Evolutionary conservation across 768 basidiomycete genomes (phyloP).

Genomic region (Chiua virens): DNA sequence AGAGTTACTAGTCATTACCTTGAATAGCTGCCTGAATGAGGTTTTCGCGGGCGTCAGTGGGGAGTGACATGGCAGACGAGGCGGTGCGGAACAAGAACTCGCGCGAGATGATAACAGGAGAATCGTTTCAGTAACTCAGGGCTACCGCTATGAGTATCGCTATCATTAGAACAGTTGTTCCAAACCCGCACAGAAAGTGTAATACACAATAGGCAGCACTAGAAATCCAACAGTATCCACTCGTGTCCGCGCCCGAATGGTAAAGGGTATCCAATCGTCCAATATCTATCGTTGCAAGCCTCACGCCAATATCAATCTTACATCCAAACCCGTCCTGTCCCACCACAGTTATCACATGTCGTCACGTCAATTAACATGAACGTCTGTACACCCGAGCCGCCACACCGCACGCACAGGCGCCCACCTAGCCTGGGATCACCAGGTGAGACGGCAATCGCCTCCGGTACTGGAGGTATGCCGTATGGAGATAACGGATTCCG

Average conservation of each 20-base stretch:
- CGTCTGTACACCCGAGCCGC: slow-evolving; percentile 52
- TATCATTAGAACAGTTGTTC: no score
- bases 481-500: slow-evolving; percentile 18
- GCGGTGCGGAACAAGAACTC: no score
- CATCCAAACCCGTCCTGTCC: slow-evolving; percentile 57
- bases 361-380: slow-evolving; percentile 55
- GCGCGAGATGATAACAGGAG: no score
- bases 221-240: not conserved
- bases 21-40: slow-evolving; percentile 53
- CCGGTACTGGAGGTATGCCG: slow-evolving; percentile 34
- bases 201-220: not conserved
- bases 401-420: slow-evolving; percentile 60
- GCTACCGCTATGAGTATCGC: no score
- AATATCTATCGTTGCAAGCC: not conserved
- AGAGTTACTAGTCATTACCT: slow-evolving; percentile 16
- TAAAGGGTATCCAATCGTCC: slow-evolving; percentile 4
- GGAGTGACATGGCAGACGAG: slow-evolving; percentile 24
- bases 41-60: slow-evolving; percentile 43
- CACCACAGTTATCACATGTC: slow-evolving; percentile 58
- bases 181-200: no score
- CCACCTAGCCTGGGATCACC: slow-evolving; percentile 78
- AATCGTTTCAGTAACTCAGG: no score
- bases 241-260: not conserved
- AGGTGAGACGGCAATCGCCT: slow-evolving; percentile 48
- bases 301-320: slow-evolving; percentile 5